Percentiles rank a stretch among this genome's conserved stretches.
Evolutionary conservation across 306 rosid species (phyloP).

Genomic region (Aeschynomene evenia): DNA sequence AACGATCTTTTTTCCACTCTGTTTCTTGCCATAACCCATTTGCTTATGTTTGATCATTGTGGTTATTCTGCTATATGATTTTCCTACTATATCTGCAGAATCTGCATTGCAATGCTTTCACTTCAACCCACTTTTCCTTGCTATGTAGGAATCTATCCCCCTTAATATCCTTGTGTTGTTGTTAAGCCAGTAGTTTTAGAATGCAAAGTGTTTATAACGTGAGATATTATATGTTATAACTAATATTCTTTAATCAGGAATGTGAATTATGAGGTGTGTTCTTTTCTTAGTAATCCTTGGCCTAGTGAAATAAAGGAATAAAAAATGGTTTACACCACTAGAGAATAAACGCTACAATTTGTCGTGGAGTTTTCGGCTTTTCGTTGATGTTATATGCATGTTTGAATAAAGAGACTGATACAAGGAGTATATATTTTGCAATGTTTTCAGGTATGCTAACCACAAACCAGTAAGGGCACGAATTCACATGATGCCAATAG

Average conservation of each 20-base stretch:
- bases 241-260: not conserved
- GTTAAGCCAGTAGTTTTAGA: not conserved
- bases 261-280: conserved; percentile 3
- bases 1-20: conserved; percentile 8
- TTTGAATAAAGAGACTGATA: conserved; percentile 22
- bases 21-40: not conserved
- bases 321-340: conserved; percentile 2
- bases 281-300: not conserved
- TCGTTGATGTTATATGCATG: not conserved
- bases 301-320: conserved; percentile 1
- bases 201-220: not conserved
- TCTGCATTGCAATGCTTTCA: not conserved
- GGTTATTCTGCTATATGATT: not conserved
- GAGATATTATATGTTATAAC: conserved; percentile 1
- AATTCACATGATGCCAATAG: conserved; percentile 87
- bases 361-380: not conserved
- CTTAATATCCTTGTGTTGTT: not conserved
- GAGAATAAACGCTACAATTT: not conserved
- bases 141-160: not conserved
- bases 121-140: conserved; percentile 5
- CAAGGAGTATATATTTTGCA: conserved; percentile 12
- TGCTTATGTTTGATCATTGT: not conserved
- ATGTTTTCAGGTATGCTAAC: conserved; percentile 52
- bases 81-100: conserved; percentile 3
- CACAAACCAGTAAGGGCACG: conserved; percentile 56